Conservation (phyloP, 805 yeast species). For the Candida michaelii region DNA sequence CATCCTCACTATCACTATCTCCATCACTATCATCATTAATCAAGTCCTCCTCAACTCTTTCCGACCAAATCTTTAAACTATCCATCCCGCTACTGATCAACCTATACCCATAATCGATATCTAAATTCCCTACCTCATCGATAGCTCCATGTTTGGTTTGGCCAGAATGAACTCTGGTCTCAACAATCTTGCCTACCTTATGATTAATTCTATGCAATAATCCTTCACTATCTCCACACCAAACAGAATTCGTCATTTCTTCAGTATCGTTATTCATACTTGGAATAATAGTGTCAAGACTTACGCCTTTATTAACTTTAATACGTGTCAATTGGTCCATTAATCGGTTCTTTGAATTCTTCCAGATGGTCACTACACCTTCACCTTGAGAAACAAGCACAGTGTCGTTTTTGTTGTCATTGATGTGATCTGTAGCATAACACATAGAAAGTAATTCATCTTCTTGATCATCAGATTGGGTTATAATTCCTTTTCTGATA, state of each 20-base stretch:
- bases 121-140: conserved; percentile 78
- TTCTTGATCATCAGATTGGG: conserved; percentile 83
- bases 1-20: conserved; percentile 26
- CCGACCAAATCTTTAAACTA: conserved; percentile 72
- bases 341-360: conserved; percentile 62
- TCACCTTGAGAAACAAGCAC: conserved; percentile 87
- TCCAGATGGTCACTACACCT: conserved; percentile 88
- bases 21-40: conserved; percentile 21
- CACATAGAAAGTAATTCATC: conserved; percentile 84
- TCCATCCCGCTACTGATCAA: conserved; percentile 85
- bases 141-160: conserved; percentile 32
- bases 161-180: conserved; percentile 62
- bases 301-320: conserved; percentile 63
- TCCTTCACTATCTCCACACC: conserved; percentile 84
- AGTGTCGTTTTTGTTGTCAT: conserved; percentile 53
- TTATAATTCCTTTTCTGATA: conserved; percentile 64
- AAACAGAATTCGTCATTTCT: conserved; percentile 48
- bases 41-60: conserved; percentile 16
- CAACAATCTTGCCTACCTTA: conserved; percentile 61
- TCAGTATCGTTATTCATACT: conserved; percentile 54
- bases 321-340: conserved; percentile 80
- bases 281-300: conserved; percentile 69
- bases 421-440: conserved; percentile 53
- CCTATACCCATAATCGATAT: conserved; percentile 78
- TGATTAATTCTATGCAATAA: conserved; percentile 65